These are phyloP conservation scores for Parasitella parasitica DNA, from an alignment of 371 early-diverging fungal species.

Conservation along the genomic window DNA sequence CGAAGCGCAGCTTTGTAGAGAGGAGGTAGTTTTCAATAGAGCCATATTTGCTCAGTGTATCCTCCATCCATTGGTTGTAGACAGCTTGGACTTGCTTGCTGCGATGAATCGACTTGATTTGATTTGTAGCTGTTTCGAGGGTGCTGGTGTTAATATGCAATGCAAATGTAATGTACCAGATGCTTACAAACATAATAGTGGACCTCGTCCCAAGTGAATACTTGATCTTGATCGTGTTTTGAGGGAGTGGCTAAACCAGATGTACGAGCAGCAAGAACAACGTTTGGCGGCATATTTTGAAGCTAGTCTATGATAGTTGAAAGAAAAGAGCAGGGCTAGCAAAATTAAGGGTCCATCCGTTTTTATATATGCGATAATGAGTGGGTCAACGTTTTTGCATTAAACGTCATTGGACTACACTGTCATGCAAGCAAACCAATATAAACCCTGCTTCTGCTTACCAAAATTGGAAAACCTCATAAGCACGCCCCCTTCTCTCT, in stretches of 20 bases:
- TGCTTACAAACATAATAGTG: constrained; percentile 24
- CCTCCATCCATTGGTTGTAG: constrained; percentile 23
- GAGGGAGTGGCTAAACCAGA: neutral
- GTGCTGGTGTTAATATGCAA: neutral
- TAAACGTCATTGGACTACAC: neutral
- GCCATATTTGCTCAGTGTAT: constrained; percentile 27
- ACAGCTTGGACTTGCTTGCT: constrained; percentile 13
- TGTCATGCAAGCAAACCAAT: neutral
- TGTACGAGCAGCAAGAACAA: neutral
- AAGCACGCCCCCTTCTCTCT: neutral
- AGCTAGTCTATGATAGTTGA: neutral
- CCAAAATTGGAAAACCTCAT: neutral
- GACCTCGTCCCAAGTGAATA: constrained; percentile 22
- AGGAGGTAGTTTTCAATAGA: constrained; percentile 34
- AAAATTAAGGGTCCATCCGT: constrained; percentile 12
- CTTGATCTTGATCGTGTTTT: constrained; percentile 2
- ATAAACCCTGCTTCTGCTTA: neutral
- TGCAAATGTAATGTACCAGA: neutral
- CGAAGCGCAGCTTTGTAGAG: constrained; percentile 27
- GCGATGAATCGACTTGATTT: constrained; percentile 22
- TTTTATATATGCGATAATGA: neutral
- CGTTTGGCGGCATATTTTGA: constrained; percentile 12
- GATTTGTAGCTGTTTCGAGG: constrained; percentile 13
- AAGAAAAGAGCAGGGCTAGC: too few species aligned
- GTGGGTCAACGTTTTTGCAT: neutral